Evolutionary conservation across 257 asterid genomes (phyloP), one percentile per base, ranked within the genome.

Genomic region (Solanum pimpinellifolium): DNA sequence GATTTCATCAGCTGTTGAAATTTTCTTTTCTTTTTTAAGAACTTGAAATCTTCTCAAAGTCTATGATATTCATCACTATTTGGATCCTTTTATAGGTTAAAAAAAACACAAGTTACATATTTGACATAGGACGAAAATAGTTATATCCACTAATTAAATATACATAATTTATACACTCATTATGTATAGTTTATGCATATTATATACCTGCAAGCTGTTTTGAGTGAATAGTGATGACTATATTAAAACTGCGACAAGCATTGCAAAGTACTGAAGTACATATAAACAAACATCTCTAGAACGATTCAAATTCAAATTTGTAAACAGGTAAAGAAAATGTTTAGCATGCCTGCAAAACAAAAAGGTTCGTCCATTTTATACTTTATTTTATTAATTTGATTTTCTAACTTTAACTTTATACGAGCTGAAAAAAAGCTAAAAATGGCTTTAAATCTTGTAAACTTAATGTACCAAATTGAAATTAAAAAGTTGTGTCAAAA

Each of bases 381-480:
- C 27, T 59, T 0, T 59, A 8, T 56, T 59, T 0, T 20, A 21
- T 59, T 27, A 59, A 59, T 0, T 59, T 59, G 27, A 59, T 59
- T 21, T 0, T 59, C 6, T 62, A 3, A 0, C 4, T 60, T 60
- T 59, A 0, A 20, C 66, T 59, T 20, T 20, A 59, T 8, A 59
- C 5, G 0, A 35, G 6, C 1, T 35, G 39, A 35, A 35, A 35
- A 31, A 59, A 59, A 59, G 2, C 21, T 20, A 20, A 0, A 4
- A 59, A 0, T 33, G 5, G 3, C 25, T 59, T 20, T 20, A 0
- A 59, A 21, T 21, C 0, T 21, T 59, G 27, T 21, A 4, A 11
- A 18, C 11, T 56, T 56, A 7, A 0, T 56, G 11, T 2, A 56
- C 5, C 65, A 56, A 56, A 3, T 59, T 59, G 27, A 21, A 59